These are phyloP conservation scores for Phytopythium cucurbitacearum DNA, from an alignment of 352 stramenopile species.

Conservation along the genomic window DNA sequence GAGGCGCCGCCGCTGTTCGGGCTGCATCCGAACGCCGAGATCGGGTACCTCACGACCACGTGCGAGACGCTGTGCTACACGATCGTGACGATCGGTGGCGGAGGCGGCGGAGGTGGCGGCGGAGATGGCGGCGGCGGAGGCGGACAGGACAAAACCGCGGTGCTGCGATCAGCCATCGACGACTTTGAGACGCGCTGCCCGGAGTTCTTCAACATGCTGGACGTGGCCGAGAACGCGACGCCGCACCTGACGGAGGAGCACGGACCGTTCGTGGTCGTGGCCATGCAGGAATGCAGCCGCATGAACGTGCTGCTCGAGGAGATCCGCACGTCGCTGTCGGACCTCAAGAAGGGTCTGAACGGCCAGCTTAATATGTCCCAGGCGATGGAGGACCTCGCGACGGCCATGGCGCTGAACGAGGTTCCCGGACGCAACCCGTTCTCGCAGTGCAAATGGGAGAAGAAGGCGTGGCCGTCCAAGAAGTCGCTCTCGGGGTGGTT, in stretches of 20 bases:
- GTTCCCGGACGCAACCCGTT: slow-evolving; percentile 94
- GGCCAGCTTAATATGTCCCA: slow-evolving; percentile 95
- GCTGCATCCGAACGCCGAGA: slow-evolving; percentile 94
- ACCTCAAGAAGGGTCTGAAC: slow-evolving; percentile 95
- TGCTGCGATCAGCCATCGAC: slow-evolving; percentile 85
- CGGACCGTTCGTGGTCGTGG: slow-evolving; percentile 93
- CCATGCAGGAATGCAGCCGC: slow-evolving; percentile 91
- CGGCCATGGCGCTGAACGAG: slow-evolving; percentile 90
- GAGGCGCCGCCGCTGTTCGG: slow-evolving; percentile 93
- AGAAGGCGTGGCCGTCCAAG: slow-evolving; percentile 93
- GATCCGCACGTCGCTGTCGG: slow-evolving; percentile 87
- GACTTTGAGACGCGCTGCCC: slow-evolving; percentile 90
- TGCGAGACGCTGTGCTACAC: slow-evolving; percentile 92
- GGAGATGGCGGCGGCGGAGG: slow-evolving; percentile 44
- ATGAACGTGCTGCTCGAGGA: slow-evolving; percentile 94
- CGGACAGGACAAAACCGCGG: slow-evolving; percentile 67
- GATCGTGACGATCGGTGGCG: slow-evolving; percentile 89
- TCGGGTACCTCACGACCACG: slow-evolving; percentile 92
- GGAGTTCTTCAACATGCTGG: slow-evolving; percentile 91
- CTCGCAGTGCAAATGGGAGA: slow-evolving; percentile 94
- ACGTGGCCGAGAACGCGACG: slow-evolving; percentile 84
- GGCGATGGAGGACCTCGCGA: slow-evolving; percentile 92
- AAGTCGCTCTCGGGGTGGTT: slow-evolving; percentile 92
- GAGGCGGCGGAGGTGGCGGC: slow-evolving; percentile 31
- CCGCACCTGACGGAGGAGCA: slow-evolving; percentile 87